phyloP scores from a whole-genome alignment of 2,329 filamentous ascomycete genomes.

The Xylaria sp. region DNA sequence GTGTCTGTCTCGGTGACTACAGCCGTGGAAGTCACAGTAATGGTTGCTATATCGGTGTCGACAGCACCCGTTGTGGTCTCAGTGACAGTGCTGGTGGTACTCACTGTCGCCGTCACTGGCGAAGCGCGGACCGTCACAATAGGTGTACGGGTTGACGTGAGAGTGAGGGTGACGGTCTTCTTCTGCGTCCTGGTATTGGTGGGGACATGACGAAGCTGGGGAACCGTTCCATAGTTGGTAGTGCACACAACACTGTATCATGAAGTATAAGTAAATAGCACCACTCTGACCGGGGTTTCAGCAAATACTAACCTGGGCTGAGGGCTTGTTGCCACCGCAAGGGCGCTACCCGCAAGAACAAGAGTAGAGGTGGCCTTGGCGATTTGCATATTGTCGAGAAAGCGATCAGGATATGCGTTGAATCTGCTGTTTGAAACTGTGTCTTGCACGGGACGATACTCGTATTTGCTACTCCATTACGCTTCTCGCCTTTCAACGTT shows the following conservation, averaged over 20 bases:
- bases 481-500: neutral
- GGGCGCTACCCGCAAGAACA: neutral
- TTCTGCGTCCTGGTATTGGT: constrained; percentile 1
- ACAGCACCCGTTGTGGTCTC: neutral
- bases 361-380: neutral
- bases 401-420: neutral
- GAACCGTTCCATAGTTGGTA: neutral
- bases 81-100: neutral
- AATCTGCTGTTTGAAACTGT: neutral
- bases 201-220: neutral
- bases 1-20: neutral
- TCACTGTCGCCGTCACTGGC: neutral
- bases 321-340: neutral
- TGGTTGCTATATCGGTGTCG: neutral
- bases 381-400: neutral
- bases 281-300: neutral
- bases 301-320: neutral
- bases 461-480: neutral
- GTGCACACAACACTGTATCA: neutral
- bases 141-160: neutral
- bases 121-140: neutral
- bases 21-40: neutral
- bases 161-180: neutral
- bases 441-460: neutral
- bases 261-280: neutral